Percentiles rank a stretch among this genome's conserved stretches.
Conservation (phyloP, 2,329 filamentous ascomycete species). For the Paraphaeosphaeria sporulosa region DNA sequence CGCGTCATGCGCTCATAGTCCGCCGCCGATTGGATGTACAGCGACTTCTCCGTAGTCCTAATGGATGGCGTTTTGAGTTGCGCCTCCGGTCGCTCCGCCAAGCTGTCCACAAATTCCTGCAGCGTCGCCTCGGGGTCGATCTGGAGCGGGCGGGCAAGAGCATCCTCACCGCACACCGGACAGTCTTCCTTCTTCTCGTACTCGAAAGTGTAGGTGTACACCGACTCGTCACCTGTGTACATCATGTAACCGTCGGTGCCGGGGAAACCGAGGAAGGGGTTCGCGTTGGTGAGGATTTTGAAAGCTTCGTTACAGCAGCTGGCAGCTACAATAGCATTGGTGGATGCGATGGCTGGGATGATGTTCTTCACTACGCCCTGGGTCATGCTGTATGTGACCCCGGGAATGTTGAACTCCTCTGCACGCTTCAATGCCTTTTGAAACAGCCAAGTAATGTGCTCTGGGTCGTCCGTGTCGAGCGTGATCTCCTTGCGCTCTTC, state of each 20-base stretch:
- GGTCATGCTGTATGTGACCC: constrained; percentile 93
- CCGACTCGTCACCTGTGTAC: constrained; percentile 94
- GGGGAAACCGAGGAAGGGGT: constrained; percentile 78
- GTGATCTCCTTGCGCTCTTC: constrained; percentile 72
- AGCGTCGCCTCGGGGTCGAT: constrained; percentile 77
- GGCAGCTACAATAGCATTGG: constrained; percentile 95
- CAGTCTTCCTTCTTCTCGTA: constrained; percentile 95
- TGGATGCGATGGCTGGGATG: constrained; percentile 96
- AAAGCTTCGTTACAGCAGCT: constrained; percentile 96
- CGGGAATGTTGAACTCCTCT: constrained; percentile 85
- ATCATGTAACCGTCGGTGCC: constrained; percentile 92
- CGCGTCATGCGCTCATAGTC: constrained; percentile 85
- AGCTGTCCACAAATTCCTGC: constrained; percentile 82
- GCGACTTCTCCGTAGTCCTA: constrained; percentile 78
- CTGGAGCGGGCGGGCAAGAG: constrained; percentile 76
- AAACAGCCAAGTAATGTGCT: constrained; percentile 97
- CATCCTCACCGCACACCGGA: constrained; percentile 79
- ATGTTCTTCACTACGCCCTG: constrained; percentile 99
- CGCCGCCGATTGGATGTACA: constrained; percentile 88
- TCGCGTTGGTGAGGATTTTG: constrained; percentile 86
- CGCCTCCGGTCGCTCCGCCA: constrained; percentile 83
- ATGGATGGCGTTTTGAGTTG: constrained; percentile 95
- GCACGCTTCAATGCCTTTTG: constrained; percentile 82
- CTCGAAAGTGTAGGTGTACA: constrained; percentile 97
- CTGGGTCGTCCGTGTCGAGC: constrained; percentile 94